These are phyloP conservation scores for Laguncularia racemosa DNA, from an alignment of 345 rosid genomes.

Conservation along the genomic window DNA sequence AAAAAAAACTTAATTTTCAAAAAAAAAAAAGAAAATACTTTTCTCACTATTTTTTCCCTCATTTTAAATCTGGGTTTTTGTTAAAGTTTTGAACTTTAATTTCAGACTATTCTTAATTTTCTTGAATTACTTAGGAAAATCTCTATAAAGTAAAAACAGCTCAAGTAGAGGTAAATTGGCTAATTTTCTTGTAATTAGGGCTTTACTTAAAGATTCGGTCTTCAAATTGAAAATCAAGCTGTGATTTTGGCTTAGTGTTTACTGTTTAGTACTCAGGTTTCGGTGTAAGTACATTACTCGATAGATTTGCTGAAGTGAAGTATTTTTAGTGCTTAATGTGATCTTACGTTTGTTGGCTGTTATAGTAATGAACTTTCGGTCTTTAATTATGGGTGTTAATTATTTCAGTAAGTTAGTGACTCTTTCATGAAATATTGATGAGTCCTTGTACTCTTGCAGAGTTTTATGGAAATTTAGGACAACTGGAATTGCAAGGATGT, in stretches of 20 bases:
- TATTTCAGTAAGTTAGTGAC: background rate
- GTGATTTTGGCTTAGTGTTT: background rate
- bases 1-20: background rate
- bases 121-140: too few relatives aligned
- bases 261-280: background rate
- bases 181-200: slow-evolving; percentile 8
- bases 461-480: slow-evolving; percentile 1
- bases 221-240: background rate
- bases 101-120: too few relatives aligned
- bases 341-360: background rate
- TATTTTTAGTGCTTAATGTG: background rate
- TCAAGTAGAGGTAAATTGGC: too few relatives aligned
- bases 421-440: background rate
- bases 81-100: too few relatives aligned
- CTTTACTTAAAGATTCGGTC: slow-evolving; percentile 1
- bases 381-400: background rate
- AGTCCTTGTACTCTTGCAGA: slow-evolving; percentile 6
- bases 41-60: background rate
- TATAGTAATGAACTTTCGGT: background rate
- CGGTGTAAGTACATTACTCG: background rate
- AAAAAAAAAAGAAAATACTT: too few relatives aligned
- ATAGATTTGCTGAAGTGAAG: background rate
- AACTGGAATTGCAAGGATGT: slow-evolving; percentile 2
- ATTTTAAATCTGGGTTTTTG: background rate
- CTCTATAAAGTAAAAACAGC: too few relatives aligned